These are phyloP conservation scores for Gnaphalium uliginosum DNA, from an alignment of 129 eudicot species.

Conservation along the genomic window DNA sequence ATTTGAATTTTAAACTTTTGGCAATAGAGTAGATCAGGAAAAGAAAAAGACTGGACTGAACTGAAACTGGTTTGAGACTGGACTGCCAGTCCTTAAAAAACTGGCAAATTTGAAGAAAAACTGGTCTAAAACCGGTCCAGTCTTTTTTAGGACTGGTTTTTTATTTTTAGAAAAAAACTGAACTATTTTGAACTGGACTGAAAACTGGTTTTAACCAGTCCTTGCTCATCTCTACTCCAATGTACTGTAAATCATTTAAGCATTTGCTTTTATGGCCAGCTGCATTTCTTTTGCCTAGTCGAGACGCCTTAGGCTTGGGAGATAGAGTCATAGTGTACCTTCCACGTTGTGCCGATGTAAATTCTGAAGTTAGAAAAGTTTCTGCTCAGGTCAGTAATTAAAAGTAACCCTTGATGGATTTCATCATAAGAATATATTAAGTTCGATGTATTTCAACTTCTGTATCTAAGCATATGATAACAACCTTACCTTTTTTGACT, in stretches of 20 bases:
- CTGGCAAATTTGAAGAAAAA: no score
- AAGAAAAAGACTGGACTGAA: no score
- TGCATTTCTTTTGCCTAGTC: conserved; percentile 90
- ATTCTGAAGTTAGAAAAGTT: conserved; percentile 84
- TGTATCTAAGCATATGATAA: not conserved
- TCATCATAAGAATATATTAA: not conserved
- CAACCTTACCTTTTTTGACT: conserved; percentile 18
- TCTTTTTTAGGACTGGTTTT: no score
- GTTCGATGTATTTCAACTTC: not conserved
- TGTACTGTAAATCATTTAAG: conserved; percentile 5
- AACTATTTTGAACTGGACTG: no score
- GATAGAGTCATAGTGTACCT: conserved; percentile 83
- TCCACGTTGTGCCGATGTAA: conserved; percentile 94
- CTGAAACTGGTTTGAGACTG: no score
- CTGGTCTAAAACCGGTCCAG: no score
- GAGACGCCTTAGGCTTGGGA: conserved; percentile 87
- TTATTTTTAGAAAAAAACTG: no score
- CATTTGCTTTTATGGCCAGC: conserved; percentile 46
- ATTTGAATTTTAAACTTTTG: no score
- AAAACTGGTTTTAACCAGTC: no score
- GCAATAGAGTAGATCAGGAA: no score
- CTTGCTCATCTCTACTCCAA: no score
- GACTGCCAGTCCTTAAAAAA: no score
- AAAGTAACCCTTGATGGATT: not conserved
- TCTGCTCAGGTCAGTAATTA: conserved; percentile 73